Base-by-base conservation (phyloP, 1,284 basidiomycete genomes). In the Sanguinoderma infundibulare region DNA sequence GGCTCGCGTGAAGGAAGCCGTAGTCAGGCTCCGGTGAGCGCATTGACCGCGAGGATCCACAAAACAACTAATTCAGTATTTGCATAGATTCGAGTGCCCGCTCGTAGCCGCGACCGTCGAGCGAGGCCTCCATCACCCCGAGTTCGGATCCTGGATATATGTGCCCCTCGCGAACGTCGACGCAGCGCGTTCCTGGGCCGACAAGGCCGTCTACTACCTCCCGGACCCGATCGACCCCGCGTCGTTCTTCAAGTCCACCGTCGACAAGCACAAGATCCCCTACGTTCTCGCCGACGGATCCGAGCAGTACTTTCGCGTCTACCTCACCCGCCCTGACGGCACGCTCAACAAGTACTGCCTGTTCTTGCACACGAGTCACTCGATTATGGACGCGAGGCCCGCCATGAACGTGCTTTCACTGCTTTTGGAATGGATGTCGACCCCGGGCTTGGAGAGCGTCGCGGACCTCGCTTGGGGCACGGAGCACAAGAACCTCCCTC, bases 401-500 rank as follows among this genome's bases (percentile, higher is more conserved):
- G n/a, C 15, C 24, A 24, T 53, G 5, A 53, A 53, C 24, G 26
- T 38, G 12, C 36, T 38, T 26, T 53, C 26, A 4, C 22, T 53
- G 2, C 52, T 53, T 0, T 17, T 53, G 10, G 22, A 36, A 36
- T 39, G n/a, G 7, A 17, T 53, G 9, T n/a, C 52, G 4, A 38
- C 35, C 1, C 22, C 35, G 9, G 26, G 15, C 9, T 17, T 28
- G 34, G 12, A 9, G 3, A 22, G 32, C 26, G 8, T 39, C 5
- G 36, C 22, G 15, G 26, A 28, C 2, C 58, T 62, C 0, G 22
- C 53, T 9, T 65, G 64, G 64, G 64, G 64, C 12, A 42, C 52
- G 7, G 64, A 65, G 15, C 57, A 54, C 58, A 40, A 55, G 40
- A 57, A 60, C 35, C 53, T 65, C 9, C 61, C 61, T 14, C 46